A percentile compares a stretch with the other conserved stretches of the same genome.
These are phyloP conservation scores for Solanum ossicruentum DNA, from an alignment of 257 asterid genomes.

Conservation along the genomic window DNA sequence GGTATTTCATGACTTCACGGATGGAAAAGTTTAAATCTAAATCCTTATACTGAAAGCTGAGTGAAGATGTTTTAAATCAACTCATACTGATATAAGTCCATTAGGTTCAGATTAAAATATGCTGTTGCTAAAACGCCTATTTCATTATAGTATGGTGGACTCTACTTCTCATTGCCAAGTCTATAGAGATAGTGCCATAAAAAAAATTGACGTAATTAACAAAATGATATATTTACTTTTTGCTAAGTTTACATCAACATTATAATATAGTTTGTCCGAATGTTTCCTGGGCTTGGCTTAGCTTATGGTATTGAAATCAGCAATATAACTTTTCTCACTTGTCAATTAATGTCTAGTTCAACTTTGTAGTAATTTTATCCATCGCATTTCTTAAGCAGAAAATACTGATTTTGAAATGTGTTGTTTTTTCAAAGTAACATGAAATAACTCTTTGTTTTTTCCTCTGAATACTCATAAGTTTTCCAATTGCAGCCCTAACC, in stretches of 20 bases:
- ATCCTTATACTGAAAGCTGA: background rate
- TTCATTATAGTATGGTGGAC: background rate
- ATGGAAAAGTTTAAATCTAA: background rate
- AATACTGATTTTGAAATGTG: background rate
- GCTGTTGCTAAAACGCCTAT: background rate
- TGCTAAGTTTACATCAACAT: background rate
- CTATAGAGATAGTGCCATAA: background rate
- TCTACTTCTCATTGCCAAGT: background rate
- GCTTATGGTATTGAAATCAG: background rate
- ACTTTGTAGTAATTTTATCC: background rate
- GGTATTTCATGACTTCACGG: background rate
- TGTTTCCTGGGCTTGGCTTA: background rate
- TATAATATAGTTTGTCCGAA: background rate
- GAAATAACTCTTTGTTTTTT: too few relatives aligned
- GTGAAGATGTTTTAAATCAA: background rate
- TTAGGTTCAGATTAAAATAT: background rate
- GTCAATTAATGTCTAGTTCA: background rate
- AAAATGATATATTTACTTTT: background rate
- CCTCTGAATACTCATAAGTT: too few relatives aligned
- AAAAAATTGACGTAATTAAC: background rate
- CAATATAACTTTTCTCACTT: background rate
- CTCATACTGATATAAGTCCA: background rate
- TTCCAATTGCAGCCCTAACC: background rate
- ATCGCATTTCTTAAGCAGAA: background rate
- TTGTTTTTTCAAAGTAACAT: background rate